phyloP scores from a whole-genome alignment of 225 moss, liverwort and hornwort species.

The Pleurozium schreberi region DNA sequence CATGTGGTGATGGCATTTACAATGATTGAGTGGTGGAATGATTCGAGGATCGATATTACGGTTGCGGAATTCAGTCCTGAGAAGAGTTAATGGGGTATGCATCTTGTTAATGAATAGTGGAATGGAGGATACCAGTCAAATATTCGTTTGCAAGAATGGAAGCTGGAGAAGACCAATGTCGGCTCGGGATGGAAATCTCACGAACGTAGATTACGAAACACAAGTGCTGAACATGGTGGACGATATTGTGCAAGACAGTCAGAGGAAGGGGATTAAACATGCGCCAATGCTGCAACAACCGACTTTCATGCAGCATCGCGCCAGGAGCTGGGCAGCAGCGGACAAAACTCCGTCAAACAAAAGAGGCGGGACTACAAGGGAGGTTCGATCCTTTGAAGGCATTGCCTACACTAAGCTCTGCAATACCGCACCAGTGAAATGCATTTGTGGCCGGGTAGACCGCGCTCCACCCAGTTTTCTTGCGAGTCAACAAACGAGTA shows the following conservation, averaged over 20 bases:
- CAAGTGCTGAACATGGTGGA: slow-evolving; percentile 16
- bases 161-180: slow-evolving; percentile 3
- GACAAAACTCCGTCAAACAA: not conserved
- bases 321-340: slow-evolving; percentile 9
- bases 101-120: not conserved
- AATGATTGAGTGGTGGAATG: not conserved
- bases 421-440: not conserved
- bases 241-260: not conserved
- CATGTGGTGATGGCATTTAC: not conserved
- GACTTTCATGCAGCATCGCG: slow-evolving; percentile 1
- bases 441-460: slow-evolving; percentile 8
- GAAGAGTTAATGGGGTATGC: not conserved
- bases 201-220: slow-evolving; percentile 1
- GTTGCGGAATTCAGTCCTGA: not conserved
- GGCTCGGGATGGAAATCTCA: not conserved
- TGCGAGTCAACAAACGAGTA: not conserved
- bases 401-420: not conserved
- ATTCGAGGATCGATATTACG: not conserved
- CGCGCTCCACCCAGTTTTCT: not conserved
- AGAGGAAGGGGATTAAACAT: not conserved
- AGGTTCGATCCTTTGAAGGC: not conserved
- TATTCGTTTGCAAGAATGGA: not conserved
- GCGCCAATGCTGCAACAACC: slow-evolving; percentile 15
- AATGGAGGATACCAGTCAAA: not conserved
- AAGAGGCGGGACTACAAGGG: not conserved